Base-by-base conservation (phyloP, 768 basidiomycete species). In the Xerocomus spinulosus region DNA sequence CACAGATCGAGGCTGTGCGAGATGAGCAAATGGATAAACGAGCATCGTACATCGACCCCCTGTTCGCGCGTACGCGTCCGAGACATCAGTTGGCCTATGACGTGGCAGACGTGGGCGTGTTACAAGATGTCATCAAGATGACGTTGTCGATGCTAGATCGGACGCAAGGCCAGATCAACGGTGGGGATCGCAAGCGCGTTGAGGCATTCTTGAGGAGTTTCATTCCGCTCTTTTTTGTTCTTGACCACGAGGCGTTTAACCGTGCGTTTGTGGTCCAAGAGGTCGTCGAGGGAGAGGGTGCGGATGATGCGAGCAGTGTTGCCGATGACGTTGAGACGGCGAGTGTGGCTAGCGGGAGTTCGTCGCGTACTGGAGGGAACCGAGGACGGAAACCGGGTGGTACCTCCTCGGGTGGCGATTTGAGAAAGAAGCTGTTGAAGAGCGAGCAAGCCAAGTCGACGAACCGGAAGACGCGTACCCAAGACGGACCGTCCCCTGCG, bases 111-210 rank as follows among this genome's bases (percentile, higher is more conserved):
- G 71, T 80, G 10, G 73, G 74, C 15, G 86, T 92, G 9, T 63
- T 98, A 48, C 89, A 91, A 62, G 96, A 99, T 60, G 77, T 81
- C 20, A 66, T 95, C 64, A 94, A 94, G 72, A 76, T 99, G 60
- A 80, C 87, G 28, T 81, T 97, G 59, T 89, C 89, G 3, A 90
- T 91, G 68, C 73, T 99, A 57, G 95, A 98, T 62, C 85, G 95
- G 32, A 87, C 87, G 15, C 84, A 84, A 51, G 83, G 78, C 8
- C 85, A 86, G 65, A 78, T 91, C 44, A 76, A 77, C 24, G 73
- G 76, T 13, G 71, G 74, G 9, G 93, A 97, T 57, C 74, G 91
- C 60, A 83, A 80, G 61, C 75, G 83, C 56, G 85, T 96, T 28
- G 96, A 99, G 66, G 76, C 75, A 0, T 90, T 89, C 62, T 61